A percentile compares a stretch with the other conserved stretches of the same genome.
phyloP scores from a whole-genome alignment of 306 rosid genomes.

The Abrus pulchellus region DNA sequence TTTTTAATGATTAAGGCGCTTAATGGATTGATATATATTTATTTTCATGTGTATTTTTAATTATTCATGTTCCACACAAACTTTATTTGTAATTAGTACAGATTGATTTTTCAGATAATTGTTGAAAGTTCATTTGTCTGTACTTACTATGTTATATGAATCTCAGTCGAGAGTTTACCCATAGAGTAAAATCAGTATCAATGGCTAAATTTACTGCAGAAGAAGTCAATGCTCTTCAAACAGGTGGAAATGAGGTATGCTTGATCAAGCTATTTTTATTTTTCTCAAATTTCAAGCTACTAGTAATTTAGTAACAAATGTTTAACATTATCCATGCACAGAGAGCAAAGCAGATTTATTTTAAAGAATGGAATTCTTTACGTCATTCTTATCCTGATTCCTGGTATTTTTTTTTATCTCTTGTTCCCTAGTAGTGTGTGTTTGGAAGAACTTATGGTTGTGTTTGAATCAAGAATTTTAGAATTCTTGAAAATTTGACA shows the following conservation, averaged over 20 bases:
- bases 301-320: not conserved
- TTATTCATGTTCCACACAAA: not conserved
- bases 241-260: conserved; percentile 93
- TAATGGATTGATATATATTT: not conserved
- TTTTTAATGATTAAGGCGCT: not conserved
- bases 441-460: no score
- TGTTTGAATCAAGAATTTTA: no score
- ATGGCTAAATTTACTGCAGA: conserved; percentile 80
- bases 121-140: not conserved
- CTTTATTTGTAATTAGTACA: not conserved
- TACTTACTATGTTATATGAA: conserved; percentile 35
- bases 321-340: conserved; percentile 50
- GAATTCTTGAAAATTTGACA: no score
- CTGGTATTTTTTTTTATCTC: conserved; percentile 51
- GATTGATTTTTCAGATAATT: not conserved
- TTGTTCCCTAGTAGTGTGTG: no score
- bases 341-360: conserved; percentile 81
- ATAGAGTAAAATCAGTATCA: conserved; percentile 91
- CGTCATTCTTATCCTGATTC: conserved; percentile 72
- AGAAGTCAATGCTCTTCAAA: conserved; percentile 84
- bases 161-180: conserved; percentile 91
- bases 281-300: not conserved
- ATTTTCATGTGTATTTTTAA: not conserved
- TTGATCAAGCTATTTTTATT: not conserved
- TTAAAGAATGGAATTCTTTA: conserved; percentile 79